Evolutionary conservation across 768 basidiomycete genomes (phyloP).

Genomic region (Agaricus subrufescens): DNA sequence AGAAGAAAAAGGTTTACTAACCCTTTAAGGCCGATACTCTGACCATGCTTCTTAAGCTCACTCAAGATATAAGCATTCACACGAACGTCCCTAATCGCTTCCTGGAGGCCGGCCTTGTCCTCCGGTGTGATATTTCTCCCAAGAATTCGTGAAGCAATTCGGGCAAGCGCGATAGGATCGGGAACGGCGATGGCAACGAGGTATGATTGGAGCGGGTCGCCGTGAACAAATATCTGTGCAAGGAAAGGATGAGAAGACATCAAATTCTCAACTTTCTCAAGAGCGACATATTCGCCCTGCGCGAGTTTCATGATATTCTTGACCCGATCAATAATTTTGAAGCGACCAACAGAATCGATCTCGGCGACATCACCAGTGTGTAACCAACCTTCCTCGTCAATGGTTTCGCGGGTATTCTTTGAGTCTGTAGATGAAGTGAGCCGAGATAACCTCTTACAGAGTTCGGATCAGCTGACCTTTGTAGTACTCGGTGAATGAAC

Average conservation of each 20-base stretch:
- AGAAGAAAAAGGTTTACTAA: slow-evolving; percentile 27
- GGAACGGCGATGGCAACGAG: slow-evolving; percentile 81
- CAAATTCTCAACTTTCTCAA: slow-evolving; percentile 89
- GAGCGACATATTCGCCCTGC: slow-evolving; percentile 97
- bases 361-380: slow-evolving; percentile 88
- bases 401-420: slow-evolving; percentile 71
- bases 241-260: slow-evolving; percentile 69
- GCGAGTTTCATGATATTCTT: slow-evolving; percentile 99
- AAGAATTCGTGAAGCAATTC: slow-evolving; percentile 45
- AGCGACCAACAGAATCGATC: slow-evolving; percentile 72
- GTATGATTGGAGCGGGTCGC: slow-evolving; percentile 85
- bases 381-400: slow-evolving; percentile 90
- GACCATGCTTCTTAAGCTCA: slow-evolving; percentile 53
- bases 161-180: slow-evolving; percentile 71
- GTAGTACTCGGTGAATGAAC: slow-evolving; percentile 65
- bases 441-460: not conserved
- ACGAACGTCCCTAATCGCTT: slow-evolving; percentile 54
- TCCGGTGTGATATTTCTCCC: slow-evolving; percentile 47
- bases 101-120: slow-evolving; percentile 44
- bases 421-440: slow-evolving; percentile 45
- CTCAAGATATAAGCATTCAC: slow-evolving; percentile 53
- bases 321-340: slow-evolving; percentile 92
- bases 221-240: slow-evolving; percentile 83
- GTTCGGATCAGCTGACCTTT: slow-evolving; percentile 48
- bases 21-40: slow-evolving; percentile 72